A percentile compares a stretch with the other conserved stretches of the same genome.
Evolutionary conservation across 257 asterid species (phyloP).

Genomic region (Solanum acaule): DNA sequence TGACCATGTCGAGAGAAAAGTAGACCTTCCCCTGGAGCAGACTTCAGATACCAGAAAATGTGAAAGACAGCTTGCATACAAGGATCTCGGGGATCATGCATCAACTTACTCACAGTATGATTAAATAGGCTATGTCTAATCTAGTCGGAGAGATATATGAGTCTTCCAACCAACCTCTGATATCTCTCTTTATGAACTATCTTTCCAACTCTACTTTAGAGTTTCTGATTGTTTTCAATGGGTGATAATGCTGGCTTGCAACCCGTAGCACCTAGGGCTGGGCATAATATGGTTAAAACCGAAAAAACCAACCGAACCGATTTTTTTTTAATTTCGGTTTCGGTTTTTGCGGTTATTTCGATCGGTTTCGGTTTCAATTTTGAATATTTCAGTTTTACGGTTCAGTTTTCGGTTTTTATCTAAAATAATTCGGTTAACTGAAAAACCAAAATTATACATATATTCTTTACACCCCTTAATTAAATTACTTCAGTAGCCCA

Average conservation of each 20-base stretch:
- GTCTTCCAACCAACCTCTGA: background rate
- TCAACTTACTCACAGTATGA: background rate
- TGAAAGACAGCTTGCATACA: background rate
- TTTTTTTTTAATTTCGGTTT: too few relatives aligned
- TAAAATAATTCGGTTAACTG: too few relatives aligned
- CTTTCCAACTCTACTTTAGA: background rate
- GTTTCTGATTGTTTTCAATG: background rate
- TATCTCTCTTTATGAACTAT: background rate
- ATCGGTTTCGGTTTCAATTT: too few relatives aligned
- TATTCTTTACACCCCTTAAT: too few relatives aligned
- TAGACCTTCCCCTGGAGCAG: background rate
- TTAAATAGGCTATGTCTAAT: background rate
- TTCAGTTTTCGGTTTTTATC: too few relatives aligned
- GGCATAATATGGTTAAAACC: too few relatives aligned
- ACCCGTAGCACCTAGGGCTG: background rate
- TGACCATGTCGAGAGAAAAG: background rate
- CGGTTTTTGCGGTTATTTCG: too few relatives aligned
- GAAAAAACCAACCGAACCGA: too few relatives aligned
- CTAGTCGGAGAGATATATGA: background rate
- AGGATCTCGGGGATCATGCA: background rate
- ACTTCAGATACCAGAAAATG: background rate
- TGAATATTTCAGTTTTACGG: too few relatives aligned
- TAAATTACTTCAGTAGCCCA: too few relatives aligned
- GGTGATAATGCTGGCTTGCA: background rate
- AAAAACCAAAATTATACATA: too few relatives aligned